Evolutionary conservation across 176 grass and related monocot genomes (phyloP).

Genomic region (Ampelocalamus luodianensis): DNA sequence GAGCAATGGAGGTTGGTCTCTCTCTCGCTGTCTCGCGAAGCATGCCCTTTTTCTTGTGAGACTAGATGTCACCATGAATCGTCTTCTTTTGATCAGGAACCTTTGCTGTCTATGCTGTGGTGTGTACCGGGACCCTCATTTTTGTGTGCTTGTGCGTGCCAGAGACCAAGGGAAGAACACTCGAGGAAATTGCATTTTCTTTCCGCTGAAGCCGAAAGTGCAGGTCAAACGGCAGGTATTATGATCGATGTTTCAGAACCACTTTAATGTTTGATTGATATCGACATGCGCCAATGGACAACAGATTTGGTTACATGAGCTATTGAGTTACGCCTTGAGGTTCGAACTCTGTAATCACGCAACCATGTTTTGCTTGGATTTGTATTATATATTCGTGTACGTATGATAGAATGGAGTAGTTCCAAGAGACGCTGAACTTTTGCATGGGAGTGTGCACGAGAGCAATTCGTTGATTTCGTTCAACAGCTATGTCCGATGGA

Average conservation of each 20-base stretch:
- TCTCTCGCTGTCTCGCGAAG: background rate
- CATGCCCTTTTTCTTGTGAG: background rate
- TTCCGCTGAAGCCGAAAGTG: slow-evolving; percentile 50
- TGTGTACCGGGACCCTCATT: slow-evolving; percentile 45
- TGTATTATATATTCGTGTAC: slow-evolving; percentile 43
- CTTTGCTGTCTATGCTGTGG: slow-evolving; percentile 50
- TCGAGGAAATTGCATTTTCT: slow-evolving; percentile 60
- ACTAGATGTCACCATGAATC: background rate
- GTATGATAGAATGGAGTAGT: slow-evolving; percentile 32
- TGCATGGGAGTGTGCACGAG: slow-evolving; percentile 21
- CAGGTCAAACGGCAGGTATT: background rate
- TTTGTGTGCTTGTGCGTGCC: slow-evolving; percentile 67
- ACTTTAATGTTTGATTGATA: background rate
- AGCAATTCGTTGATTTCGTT: slow-evolving; percentile 35
- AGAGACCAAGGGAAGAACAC: slow-evolving; percentile 67
- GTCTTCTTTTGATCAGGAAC: slow-evolving; percentile 50
- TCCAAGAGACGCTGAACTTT: slow-evolving; percentile 20
- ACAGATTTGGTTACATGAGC: slow-evolving; percentile 1
- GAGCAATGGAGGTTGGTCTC: slow-evolving; percentile 78
- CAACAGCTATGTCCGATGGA: background rate
- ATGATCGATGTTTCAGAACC: background rate
- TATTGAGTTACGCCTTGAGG: background rate
- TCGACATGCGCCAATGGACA: background rate
- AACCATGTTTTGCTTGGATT: slow-evolving; percentile 19
- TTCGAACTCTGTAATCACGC: background rate